Base-by-base conservation (phyloP, 108 stramenopile genomes). In the Cylindrotheca fusiformis region DNA sequence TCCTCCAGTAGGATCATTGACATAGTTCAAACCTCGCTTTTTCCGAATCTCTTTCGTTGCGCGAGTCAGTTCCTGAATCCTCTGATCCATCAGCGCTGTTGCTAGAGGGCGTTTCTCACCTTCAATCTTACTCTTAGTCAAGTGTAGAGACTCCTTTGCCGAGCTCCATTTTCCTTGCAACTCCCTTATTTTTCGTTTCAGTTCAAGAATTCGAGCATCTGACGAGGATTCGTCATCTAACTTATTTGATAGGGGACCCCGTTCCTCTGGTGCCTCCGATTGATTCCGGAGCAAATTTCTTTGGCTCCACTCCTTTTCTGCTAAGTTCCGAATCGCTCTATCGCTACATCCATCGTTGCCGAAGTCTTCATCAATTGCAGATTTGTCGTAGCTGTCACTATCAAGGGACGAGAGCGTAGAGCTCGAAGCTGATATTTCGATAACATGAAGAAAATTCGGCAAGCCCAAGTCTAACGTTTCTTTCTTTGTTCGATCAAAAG, bases 151-250 rank as follows among this genome's bases (percentile, higher is more conserved):
- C 14, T 10, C 10, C 36, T 41, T 41, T 41, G 36, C 6, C 6
- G 10, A 6, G 36, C 36, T 41, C n/a, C n/a, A n/a, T n/a, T n/a
- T n/a, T n/a, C n/a, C 60, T 52, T 63, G 29, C 63, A 63, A 49
- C 2, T 52, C 20, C 18, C 32, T 17, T 24, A 63, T 63, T 19
- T 32, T 63, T 36, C 52, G 33, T 33, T 53, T 52, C 23, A 63
- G 30, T 8, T 52, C 52, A 2, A 50, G 49, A n/a, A 63, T 63
- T 32, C 63, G 27, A 12, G 12, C 27, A 23, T 63, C 52, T 1
- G 63, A 49, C 18, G 63, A 44, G 1, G 58, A 46, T 45, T 45
- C 58, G 21, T 46, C 44, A 24, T 45, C 41, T 8, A 5, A n/a
- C 1, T 28, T 55, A 8, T 6, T 14, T 10, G 10, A 10, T 14